Conservation (phyloP, 495 filamentous ascomycete species). For the Penicillium angulare region DNA sequence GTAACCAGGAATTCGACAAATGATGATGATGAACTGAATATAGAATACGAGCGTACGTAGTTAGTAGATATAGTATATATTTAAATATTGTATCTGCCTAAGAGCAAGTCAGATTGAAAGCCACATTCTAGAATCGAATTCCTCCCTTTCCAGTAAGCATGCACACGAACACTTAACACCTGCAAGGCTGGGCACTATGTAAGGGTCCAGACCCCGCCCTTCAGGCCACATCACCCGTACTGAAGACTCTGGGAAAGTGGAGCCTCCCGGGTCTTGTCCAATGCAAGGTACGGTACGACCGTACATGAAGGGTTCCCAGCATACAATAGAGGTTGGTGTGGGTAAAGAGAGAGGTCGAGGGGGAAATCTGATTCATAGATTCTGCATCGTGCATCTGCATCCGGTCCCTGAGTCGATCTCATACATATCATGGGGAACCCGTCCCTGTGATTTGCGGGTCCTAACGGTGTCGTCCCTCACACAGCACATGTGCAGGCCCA, state of each 20-base stretch:
- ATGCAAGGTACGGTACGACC: conserved; percentile 1
- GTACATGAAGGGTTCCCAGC: no score
- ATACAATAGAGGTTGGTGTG: no score
- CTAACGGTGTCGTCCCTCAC: no score
- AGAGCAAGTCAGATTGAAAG: not conserved
- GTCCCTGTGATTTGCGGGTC: no score
- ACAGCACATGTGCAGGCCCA: no score
- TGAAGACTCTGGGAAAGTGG: conserved; percentile 12
- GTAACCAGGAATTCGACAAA: not conserved
- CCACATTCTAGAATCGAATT: not conserved
- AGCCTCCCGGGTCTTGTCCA: conserved; percentile 7
- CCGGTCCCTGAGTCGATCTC: no score
- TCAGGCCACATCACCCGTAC: conserved; percentile 18
- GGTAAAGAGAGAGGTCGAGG: no score
- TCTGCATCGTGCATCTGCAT: no score
- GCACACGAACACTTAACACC: conserved; percentile 20
- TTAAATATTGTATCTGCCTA: not conserved
- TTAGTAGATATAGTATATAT: not conserved
- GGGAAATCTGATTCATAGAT: no score
- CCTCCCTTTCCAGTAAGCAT: conserved; percentile 15
- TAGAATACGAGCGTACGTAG: no score
- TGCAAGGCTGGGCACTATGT: no score
- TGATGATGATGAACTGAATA: not conserved
- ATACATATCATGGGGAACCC: no score
- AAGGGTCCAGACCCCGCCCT: conserved; percentile 20